phyloP scores from a whole-genome alignment of 805 yeast genomes.

The Metschnikowia cubensis region DNA sequence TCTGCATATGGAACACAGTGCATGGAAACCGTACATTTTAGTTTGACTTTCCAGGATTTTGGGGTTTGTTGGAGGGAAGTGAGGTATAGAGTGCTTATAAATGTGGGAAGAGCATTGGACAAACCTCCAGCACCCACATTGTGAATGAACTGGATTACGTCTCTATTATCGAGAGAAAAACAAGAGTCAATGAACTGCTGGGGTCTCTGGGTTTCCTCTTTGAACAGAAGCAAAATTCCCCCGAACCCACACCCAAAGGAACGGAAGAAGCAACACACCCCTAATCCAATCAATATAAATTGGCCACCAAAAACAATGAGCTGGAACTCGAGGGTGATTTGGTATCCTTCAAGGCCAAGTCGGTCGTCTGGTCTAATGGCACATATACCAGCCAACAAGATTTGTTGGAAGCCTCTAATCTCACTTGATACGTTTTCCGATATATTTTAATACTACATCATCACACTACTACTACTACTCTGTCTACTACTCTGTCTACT shows the following conservation, averaged over 20 bases:
- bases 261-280: constrained; percentile 99
- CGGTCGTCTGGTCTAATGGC: constrained; percentile 94
- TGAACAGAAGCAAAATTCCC: constrained; percentile 97
- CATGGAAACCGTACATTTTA: too few relatives aligned
- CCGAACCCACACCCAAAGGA: constrained; percentile 95
- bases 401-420: constrained; percentile 94
- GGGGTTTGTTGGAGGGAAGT: too few relatives aligned
- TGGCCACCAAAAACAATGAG: constrained; percentile 96
- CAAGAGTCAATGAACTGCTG: constrained; percentile 98
- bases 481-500: too few relatives aligned
- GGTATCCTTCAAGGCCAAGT: constrained; percentile 80
- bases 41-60: too few relatives aligned
- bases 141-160: constrained; percentile 91
- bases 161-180: constrained; percentile 65
- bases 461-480: too few relatives aligned
- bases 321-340: constrained; percentile 85
- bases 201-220: constrained; percentile 99
- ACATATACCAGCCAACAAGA: constrained; percentile 99
- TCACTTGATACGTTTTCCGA: constrained; percentile 31
- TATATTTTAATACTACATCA: too few relatives aligned
- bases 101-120: constrained; percentile 82
- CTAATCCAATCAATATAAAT: constrained; percentile 97
- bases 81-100: too few relatives aligned
- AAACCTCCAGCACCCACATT: constrained; percentile 99
- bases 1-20: too few relatives aligned